phyloP scores from a whole-genome alignment of 371 early-diverging fungal genomes.

The Mortierella sp. region DNA sequence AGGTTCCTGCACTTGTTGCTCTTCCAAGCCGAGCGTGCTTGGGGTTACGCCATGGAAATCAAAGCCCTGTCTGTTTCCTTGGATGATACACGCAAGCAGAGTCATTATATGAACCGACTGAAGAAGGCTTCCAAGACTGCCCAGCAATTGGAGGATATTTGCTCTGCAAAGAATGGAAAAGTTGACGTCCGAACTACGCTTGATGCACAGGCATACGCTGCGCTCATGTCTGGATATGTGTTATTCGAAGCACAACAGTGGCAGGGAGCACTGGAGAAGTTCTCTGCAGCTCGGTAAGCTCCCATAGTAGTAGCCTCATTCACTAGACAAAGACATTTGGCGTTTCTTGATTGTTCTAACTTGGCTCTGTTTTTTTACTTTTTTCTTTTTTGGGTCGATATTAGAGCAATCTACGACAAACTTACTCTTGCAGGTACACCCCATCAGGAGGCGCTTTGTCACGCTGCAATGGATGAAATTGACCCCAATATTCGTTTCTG shows the following conservation, averaged over 20 bases:
- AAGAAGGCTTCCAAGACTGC: conserved; percentile 73
- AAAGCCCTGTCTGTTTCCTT: conserved; percentile 68
- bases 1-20: conserved; percentile 74
- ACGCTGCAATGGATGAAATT: conserved; percentile 79
- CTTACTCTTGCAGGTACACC: conserved; percentile 66
- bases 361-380: neutral
- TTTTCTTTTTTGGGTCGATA: neutral
- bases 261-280: conserved; percentile 75
- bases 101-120: conserved; percentile 74
- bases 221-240: conserved; percentile 76
- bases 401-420: conserved; percentile 76
- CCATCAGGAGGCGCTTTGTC: conserved; percentile 76
- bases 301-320: neutral
- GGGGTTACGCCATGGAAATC: conserved; percentile 86
- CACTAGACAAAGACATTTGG: neutral
- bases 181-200: conserved; percentile 69
- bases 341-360: neutral
- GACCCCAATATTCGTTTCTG: conserved; percentile 88
- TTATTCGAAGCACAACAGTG: conserved; percentile 79
- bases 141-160: conserved; percentile 62
- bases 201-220: conserved; percentile 81
- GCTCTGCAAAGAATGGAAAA: conserved; percentile 61
- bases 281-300: conserved; percentile 70
- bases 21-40: conserved; percentile 82
- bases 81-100: conserved; percentile 76